Evolutionary conservation across 148 eudicot genomes (phyloP).

Genomic region (Camellia lanceoleosa): DNA sequence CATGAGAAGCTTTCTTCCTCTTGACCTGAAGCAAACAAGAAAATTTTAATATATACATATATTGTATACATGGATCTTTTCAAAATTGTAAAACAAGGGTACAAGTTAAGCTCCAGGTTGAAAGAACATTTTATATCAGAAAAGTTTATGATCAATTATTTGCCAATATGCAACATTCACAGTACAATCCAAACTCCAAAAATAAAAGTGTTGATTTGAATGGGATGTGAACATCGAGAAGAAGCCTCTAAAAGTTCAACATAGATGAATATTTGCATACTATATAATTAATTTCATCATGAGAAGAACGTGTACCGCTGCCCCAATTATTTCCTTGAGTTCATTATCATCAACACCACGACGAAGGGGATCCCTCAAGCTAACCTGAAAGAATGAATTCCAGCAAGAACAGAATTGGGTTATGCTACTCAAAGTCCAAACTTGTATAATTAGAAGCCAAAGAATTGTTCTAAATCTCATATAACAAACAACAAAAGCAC

Average conservation of each 20-base stretch:
- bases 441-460: background rate
- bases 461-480: slow-evolving; percentile 5
- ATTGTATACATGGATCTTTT: background rate
- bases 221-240: background rate
- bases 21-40: slow-evolving; percentile 51
- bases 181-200: background rate
- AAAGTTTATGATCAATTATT: background rate
- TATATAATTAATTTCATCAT: background rate
- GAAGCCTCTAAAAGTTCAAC: background rate
- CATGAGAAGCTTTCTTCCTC: slow-evolving; percentile 94
- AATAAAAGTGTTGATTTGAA: background rate
- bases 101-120: background rate
- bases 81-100: background rate
- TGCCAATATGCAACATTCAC: background rate
- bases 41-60: background rate
- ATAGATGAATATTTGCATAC: background rate
- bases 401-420: background rate
- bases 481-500: background rate
- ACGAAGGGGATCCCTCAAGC: slow-evolving; percentile 95
- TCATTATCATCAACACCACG: slow-evolving; percentile 66
- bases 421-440: background rate
- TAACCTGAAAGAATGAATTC: slow-evolving; percentile 48
- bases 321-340: slow-evolving; percentile 73
- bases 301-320: slow-evolving; percentile 46
- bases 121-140: background rate